Base-by-base conservation (phyloP, 768 basidiomycete genomes). In the Brasilioporus rufonigricans region DNA sequence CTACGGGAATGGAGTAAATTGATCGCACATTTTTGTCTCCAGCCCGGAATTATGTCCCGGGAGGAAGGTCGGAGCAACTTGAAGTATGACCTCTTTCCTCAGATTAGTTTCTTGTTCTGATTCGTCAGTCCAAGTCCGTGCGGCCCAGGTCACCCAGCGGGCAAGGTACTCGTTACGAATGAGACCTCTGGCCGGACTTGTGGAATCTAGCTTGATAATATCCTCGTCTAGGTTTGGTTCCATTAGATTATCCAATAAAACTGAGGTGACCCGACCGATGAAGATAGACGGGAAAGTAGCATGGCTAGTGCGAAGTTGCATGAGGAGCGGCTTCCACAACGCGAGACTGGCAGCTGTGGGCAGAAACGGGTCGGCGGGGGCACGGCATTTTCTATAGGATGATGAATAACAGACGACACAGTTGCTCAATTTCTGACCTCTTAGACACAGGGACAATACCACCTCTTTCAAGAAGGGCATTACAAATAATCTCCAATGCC, bases 381-480 rank as follows among this genome's bases (percentile, higher is more conserved):
- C 65, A n/a, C 65, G 55, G 41, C 86, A 77, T 71, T 87, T 91
- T 68, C 88, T 89, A 38, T 19, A 24, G 12, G 13, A 49, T 41
- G 16, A 51, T 66, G n/a, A 52, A 54, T 31, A n/a, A 53, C 9
- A 9, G 5, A 52, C 0, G 16, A 27, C 4, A 46, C 7, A 26
- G 27, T 48, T 45, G 14, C 8, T 23, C 8, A 31, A 19, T 39
- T 44, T 61, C 80, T 58, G 59, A 95, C 96, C 86, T 93, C 73
- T 85, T 90, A 1, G 92, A 87, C 2, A 89, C 60, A 9, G 96
- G 94, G 4, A 98, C 86, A 9, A 98, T 73, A 11, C 76, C 82
- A 11, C 93, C 93, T 56, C 79, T 82, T 53, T 83, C 84, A 46
- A 90, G 61, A 13, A 98, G 72, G 1, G 71, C 79, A 44, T 86